Base-by-base conservation (phyloP, 257 asterid genomes). In the Cinchona pubescens region DNA sequence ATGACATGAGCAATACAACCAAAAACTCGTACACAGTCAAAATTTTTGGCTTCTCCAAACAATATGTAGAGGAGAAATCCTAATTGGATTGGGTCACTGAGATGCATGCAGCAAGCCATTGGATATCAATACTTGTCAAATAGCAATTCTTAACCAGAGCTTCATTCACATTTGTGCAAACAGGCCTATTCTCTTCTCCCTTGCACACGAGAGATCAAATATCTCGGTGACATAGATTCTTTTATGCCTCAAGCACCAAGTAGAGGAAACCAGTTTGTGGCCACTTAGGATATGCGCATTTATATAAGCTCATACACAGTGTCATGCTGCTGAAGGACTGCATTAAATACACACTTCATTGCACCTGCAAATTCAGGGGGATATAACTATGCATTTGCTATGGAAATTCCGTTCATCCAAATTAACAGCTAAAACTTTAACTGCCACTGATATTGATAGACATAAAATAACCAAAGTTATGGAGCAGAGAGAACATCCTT, bases 271-370 rank as follows among this genome's bases (percentile, higher is more conserved):
- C 94, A 90, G 58, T 80, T 63, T 87, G 88, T 40, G 98, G 97
- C 98, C 98, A 91, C 81, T 91, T 92, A 29, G 99, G 98, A 78
- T 92, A 95, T 4, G 90, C 62, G 37, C 99, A 96, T 78, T 95
- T 95, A 76, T 81, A 92, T 80, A 95, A 83, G 73, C 92, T 92
- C 98, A 95, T 92, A 71, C 99, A 95, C 14, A 92, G 99, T 92
- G 84, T 95, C 98, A 16, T 89, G 92, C 80, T 95, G 99, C 87
- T 91, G 98, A 60, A 92, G 90, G 70, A 88, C 89, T 5, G 96
- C 97, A 10, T 92, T 90, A 3, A 95, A 80, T 37, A 91, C 79
- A 83, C 97, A 87, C 75, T 95, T 95, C 99, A 95, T 95, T 43
- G 96, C 94, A 79, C 99, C 99, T 94, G 90, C 13, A 37, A 67